phyloP scores from a whole-genome alignment of 1,284 basidiomycete genomes.

The Marasmius fiardii region DNA sequence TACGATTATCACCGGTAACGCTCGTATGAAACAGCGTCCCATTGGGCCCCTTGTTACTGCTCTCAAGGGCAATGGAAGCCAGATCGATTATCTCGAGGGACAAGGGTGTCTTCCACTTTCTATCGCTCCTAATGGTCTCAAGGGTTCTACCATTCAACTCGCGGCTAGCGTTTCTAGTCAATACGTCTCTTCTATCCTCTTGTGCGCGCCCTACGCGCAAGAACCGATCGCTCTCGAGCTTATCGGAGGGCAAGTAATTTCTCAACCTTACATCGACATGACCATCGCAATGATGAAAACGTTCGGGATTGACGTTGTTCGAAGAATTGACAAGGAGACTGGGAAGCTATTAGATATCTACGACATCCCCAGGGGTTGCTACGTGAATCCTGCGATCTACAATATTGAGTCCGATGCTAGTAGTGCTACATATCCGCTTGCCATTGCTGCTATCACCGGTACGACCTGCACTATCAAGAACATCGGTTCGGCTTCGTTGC shows the following conservation, averaged over 20 bases:
- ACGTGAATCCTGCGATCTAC: constrained; percentile 80
- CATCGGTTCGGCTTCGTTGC: constrained; percentile 88
- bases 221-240: constrained; percentile 86
- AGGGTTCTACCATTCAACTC: constrained; percentile 82
- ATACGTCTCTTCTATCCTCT: constrained; percentile 96
- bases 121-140: constrained; percentile 83
- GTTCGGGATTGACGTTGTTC: constrained; percentile 84
- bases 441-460: constrained; percentile 95
- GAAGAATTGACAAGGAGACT: constrained; percentile 60
- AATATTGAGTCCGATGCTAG: constrained; percentile 95
- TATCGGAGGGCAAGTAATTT: constrained; percentile 92
- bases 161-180: constrained; percentile 96
- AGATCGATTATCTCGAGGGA: constrained; percentile 77
- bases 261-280: constrained; percentile 99
- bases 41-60: constrained; percentile 97
- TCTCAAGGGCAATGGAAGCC: constrained; percentile 77
- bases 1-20: constrained; percentile 94
- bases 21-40: constrained; percentile 96
- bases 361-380: constrained; percentile 81
- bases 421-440: constrained; percentile 95
- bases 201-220: constrained; percentile 92
- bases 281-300: constrained; percentile 96
- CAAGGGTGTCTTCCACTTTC: constrained; percentile 87
- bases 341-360: constrained; percentile 80
- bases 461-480: constrained; percentile 91